These are phyloP conservation scores for Eucalyptus camaldulensis DNA, from an alignment of 345 rosid species.

Conservation along the genomic window DNA sequence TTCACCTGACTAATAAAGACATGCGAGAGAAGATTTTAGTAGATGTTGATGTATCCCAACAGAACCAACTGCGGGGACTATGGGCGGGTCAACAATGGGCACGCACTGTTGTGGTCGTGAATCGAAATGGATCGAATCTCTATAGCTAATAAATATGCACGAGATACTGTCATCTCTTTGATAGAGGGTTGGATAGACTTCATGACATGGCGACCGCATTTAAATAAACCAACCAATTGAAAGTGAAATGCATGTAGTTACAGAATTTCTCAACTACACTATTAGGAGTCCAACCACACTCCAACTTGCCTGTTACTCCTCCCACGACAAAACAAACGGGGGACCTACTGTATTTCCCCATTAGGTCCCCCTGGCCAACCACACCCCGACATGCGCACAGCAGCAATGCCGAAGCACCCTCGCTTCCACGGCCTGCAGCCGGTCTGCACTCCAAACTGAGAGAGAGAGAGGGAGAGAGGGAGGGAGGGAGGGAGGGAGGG, in stretches of 20 bases:
- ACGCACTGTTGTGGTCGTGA: neutral
- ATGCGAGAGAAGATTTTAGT: neutral
- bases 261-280: neutral
- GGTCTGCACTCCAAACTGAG: too few relatives aligned
- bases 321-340: too few relatives aligned
- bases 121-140: neutral
- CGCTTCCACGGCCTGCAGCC: too few relatives aligned
- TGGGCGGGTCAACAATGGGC: neutral
- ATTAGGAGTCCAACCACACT: too few relatives aligned
- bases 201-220: neutral
- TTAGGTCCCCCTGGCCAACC: too few relatives aligned
- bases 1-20: neutral
- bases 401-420: too few relatives aligned
- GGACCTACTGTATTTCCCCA: too few relatives aligned
- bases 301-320: too few relatives aligned
- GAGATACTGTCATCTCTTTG: neutral
- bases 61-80: neutral
- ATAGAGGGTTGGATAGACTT: too few relatives aligned
- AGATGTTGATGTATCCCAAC: neutral
- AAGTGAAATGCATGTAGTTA: neutral
- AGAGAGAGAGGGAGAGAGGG: too few relatives aligned
- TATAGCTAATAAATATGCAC: neutral
- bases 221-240: neutral
- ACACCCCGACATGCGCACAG: too few relatives aligned
- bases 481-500: too few relatives aligned